These are phyloP conservation scores for Pseudozyma tsukubaensis DNA, from an alignment of 1,284 basidiomycete genomes.

Conservation along the genomic window DNA sequence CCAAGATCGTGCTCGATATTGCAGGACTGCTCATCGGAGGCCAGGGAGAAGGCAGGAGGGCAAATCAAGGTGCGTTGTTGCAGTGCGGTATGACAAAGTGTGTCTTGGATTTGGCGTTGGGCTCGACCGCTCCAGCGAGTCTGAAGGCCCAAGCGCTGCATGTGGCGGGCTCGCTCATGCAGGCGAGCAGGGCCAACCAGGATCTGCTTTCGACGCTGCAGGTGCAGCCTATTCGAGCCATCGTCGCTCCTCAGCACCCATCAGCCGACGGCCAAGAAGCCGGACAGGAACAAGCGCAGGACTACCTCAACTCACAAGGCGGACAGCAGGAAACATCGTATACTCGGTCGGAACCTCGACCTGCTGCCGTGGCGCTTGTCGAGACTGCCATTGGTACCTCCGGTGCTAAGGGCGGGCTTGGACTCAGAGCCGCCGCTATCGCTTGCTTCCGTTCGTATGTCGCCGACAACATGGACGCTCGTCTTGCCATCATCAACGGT, in stretches of 20 bases:
- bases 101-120: constrained; percentile 85
- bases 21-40: constrained; percentile 75
- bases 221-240: constrained; percentile 51
- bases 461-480: constrained; percentile 69
- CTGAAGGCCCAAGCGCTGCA: constrained; percentile 82
- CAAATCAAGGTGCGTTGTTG: constrained; percentile 73
- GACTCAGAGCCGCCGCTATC: constrained; percentile 60
- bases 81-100: constrained; percentile 79
- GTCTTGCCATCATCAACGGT: constrained; percentile 72
- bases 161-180: constrained; percentile 71
- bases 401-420: constrained; percentile 49
- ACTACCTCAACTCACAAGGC: constrained; percentile 11
- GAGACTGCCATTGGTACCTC: constrained; percentile 52
- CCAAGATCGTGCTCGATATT: constrained; percentile 80
- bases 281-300: constrained; percentile 6
- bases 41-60: constrained; percentile 70
- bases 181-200: constrained; percentile 70
- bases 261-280: background rate
- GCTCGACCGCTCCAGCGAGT: constrained; percentile 87
- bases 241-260: constrained; percentile 13
- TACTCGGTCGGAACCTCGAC: constrained; percentile 42
- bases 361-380: constrained; percentile 50
- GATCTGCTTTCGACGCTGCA: constrained; percentile 69
- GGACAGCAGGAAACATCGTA: constrained; percentile 20
- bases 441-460: constrained; percentile 64